These are phyloP conservation scores for Arxiozyma slooffiae DNA, from an alignment of 1,139 yeast species.

Conservation along the genomic window DNA sequence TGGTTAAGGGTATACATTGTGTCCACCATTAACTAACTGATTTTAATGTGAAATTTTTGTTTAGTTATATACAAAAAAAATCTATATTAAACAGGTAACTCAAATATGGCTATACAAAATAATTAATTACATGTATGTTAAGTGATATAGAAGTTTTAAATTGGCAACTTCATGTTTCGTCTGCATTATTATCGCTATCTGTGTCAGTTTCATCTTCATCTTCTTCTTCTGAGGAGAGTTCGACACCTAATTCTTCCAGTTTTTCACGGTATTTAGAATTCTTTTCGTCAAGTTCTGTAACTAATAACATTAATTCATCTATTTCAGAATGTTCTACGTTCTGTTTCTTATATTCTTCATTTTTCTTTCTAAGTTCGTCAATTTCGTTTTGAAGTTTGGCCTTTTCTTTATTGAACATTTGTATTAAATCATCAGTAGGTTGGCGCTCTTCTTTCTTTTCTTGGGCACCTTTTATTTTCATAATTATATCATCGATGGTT, in stretches of 20 bases:
- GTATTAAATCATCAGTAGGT: background rate
- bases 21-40: too few relatives aligned
- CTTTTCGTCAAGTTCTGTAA: constrained; percentile 66
- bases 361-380: constrained; percentile 10
- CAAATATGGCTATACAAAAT: too few relatives aligned
- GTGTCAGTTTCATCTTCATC: constrained; percentile 42
- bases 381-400: constrained; percentile 3
- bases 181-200: constrained; percentile 22
- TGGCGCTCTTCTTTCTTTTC: background rate
- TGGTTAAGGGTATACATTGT: too few relatives aligned
- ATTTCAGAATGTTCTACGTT: constrained; percentile 36
- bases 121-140: background rate
- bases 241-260: constrained; percentile 42
- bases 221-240: constrained; percentile 44
- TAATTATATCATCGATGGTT: background rate
- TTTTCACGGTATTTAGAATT: constrained; percentile 49
- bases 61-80: too few relatives aligned
- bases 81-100: too few relatives aligned
- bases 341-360: constrained; percentile 11
- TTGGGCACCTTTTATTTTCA: background rate
- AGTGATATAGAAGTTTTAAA: background rate
- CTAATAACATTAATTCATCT: constrained; percentile 66
- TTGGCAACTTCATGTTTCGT: constrained; percentile 7
- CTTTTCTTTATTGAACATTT: background rate
- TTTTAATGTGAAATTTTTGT: too few relatives aligned